These are phyloP conservation scores for Protomyces arabidopsidicola DNA, from an alignment of 1,139 yeast genomes.

Conservation along the genomic window DNA sequence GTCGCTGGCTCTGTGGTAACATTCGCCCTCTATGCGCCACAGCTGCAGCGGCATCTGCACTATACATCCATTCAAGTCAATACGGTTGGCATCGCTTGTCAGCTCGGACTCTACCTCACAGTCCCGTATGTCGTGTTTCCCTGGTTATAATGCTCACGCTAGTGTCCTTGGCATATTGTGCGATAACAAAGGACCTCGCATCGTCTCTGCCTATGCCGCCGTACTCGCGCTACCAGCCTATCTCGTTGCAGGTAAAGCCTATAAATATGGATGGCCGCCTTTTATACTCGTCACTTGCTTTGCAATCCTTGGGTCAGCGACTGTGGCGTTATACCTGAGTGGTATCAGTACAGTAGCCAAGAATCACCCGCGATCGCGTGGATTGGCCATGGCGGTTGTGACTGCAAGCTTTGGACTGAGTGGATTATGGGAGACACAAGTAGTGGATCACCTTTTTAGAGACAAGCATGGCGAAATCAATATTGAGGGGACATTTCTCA, in stretches of 20 bases:
- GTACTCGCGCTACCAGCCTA: constrained; percentile 72
- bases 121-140: constrained; percentile 48
- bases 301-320: constrained; percentile 33
- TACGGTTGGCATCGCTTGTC: constrained; percentile 66
- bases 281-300: constrained; percentile 36
- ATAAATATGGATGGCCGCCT: constrained; percentile 32
- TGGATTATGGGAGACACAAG: constrained; percentile 51
- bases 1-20: constrained; percentile 36
- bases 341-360: constrained; percentile 35
- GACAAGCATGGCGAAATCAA: constrained; percentile 43
- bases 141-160: background rate
- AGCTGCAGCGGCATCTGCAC: constrained; percentile 55
- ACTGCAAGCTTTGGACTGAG: constrained; percentile 83
- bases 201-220: constrained; percentile 61
- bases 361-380: constrained; percentile 37
- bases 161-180: constrained; percentile 68
- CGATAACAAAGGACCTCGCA: constrained; percentile 77
- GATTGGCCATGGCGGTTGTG: constrained; percentile 81
- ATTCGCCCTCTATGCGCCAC: constrained; percentile 72
- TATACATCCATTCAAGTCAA: constrained; percentile 71
- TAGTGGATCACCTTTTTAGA: constrained; percentile 42
- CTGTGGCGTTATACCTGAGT: constrained; percentile 34
- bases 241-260: constrained; percentile 47
- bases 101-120: constrained; percentile 78
- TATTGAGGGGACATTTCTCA: constrained; percentile 52